A percentile compares a stretch with the other conserved stretches of the same genome.
Evolutionary conservation across 306 rosid genomes (phyloP).

Genomic region (Vigna mungo): DNA sequence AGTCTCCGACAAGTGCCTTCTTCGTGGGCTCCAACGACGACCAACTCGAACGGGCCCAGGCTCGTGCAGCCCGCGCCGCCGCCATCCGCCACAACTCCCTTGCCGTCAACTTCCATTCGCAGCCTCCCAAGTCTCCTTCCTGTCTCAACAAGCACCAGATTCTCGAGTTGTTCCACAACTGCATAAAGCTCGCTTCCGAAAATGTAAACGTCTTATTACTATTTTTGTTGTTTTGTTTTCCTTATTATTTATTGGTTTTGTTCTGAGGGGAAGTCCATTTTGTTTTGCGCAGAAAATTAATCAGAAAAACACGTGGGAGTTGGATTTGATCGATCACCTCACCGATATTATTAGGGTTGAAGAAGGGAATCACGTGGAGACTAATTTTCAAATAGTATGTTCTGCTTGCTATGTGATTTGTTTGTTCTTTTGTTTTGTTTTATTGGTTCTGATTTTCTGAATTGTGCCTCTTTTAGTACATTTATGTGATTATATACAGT

Average conservation of each 20-base stretch:
- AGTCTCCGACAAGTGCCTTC: conserved; percentile 68
- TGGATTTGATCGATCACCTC: conserved; percentile 84
- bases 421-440: conserved; percentile 13
- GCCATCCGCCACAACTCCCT: conserved; percentile 57
- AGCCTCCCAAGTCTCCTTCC: conserved; percentile 22
- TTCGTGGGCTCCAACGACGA: conserved; percentile 82
- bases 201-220: conserved; percentile 51
- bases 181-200: conserved; percentile 87
- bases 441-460: not conserved
- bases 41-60: conserved; percentile 72
- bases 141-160: conserved; percentile 70
- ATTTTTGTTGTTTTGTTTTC: too few species aligned
- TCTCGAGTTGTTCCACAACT: conserved; percentile 72
- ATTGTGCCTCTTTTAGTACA: not conserved
- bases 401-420: conserved; percentile 10
- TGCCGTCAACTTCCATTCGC: conserved; percentile 45
- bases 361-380: conserved; percentile 67
- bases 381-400: conserved; percentile 85
- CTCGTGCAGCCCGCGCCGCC: conserved; percentile 74
- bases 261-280: not conserved
- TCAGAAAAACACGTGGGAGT: conserved; percentile 91
- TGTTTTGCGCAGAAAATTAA: conserved; percentile 75
- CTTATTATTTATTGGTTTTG: not conserved
- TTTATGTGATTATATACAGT: not conserved
- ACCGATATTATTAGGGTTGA: conserved; percentile 74